A percentile compares a stretch with the other conserved stretches of the same genome.
Conservation (phyloP, 768 basidiomycete genomes). For the Galerina sulciceps region DNA sequence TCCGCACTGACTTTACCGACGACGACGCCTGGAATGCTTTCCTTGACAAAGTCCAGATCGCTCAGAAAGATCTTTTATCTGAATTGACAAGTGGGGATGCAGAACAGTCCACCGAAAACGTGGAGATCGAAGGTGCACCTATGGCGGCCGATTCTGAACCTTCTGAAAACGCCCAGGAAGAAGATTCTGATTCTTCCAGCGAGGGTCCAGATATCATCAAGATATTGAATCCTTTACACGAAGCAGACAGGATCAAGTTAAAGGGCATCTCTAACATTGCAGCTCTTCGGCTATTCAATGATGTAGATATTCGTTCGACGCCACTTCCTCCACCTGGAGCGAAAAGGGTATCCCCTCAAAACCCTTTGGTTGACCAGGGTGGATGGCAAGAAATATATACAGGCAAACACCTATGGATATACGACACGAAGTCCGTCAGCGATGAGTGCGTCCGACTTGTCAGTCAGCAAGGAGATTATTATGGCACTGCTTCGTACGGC, state of each 20-base stretch:
- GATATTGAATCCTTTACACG: constrained; percentile 49
- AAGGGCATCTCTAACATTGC: constrained; percentile 63
- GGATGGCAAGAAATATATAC: constrained; percentile 78
- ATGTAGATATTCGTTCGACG: constrained; percentile 64
- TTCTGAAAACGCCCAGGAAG: constrained; percentile 25
- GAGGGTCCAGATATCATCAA: constrained; percentile 44
- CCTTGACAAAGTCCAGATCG: constrained; percentile 47
- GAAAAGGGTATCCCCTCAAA: constrained; percentile 50
- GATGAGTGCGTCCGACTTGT: constrained; percentile 76
- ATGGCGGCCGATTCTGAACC: constrained; percentile 16
- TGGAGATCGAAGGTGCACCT: constrained; percentile 16
- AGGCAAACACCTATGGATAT: constrained; percentile 76
- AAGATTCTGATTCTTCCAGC: constrained; percentile 39
- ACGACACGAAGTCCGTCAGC: constrained; percentile 65
- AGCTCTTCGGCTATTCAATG: constrained; percentile 71
- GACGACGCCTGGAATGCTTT: constrained; percentile 70
- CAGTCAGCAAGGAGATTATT: constrained; percentile 60
- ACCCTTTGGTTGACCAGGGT: constrained; percentile 62
- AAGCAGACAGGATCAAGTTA: constrained; percentile 45
- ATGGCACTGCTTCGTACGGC: constrained; percentile 78
- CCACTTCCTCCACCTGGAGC: constrained; percentile 50
- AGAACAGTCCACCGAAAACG: constrained; percentile 19
- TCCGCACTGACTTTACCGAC: constrained; percentile 77
- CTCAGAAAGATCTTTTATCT: constrained; percentile 59
- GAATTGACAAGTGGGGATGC: constrained; percentile 20